Evolutionary conservation across 768 basidiomycete genomes (phyloP), one percentile per base, ranked within the genome.

Genomic region (Lanmaoa pseudosensibilis): DNA sequence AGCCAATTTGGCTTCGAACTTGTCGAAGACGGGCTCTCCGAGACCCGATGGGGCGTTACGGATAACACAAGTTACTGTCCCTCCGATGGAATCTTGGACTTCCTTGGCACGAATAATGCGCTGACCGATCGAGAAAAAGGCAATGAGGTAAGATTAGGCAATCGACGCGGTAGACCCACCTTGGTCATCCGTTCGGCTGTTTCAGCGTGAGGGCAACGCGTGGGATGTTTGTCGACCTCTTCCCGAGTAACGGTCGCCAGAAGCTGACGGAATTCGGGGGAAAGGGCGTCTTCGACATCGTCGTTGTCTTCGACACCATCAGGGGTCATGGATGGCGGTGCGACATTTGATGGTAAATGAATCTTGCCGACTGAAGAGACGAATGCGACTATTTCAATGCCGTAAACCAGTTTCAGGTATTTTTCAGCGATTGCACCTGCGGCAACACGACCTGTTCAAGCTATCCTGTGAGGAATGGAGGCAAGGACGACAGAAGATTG

Each of bases 351-450:
- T 3, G 92, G 92, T 13, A 99, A 74, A 66, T 87, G 85, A 48
- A 98, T 80, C 72, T 95, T 97, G 57, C 97, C 97, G 11, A 98
- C 97, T 13, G 92, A 94, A 5, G 90, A 92, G 27, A 98, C 97
- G 69, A 99, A 98, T 0, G 95, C 97, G 32, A 99, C 90, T 58
- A 98, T 93, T 74, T 98, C 92, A 59, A 98, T 85, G 27, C 93
- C 93, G 69, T 88, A 87, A 11, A 85, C 94, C 50, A 83, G 72
- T 63, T 85, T 91, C 52, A 99, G 82, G 74, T 98, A 99, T 71
- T 86, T 92, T 75, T 98, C 97, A 5, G 97, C 97, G 65, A 99
- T 98, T 12, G 97, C 94, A 34, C 97, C 97, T 11, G 97, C 97
- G 6, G 97, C 97, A 32, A 99, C 97, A 49, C 97, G 90, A 27